These are phyloP conservation scores for Claviceps citrina DNA, from an alignment of 2,329 filamentous ascomycete species.

Conservation along the genomic window DNA sequence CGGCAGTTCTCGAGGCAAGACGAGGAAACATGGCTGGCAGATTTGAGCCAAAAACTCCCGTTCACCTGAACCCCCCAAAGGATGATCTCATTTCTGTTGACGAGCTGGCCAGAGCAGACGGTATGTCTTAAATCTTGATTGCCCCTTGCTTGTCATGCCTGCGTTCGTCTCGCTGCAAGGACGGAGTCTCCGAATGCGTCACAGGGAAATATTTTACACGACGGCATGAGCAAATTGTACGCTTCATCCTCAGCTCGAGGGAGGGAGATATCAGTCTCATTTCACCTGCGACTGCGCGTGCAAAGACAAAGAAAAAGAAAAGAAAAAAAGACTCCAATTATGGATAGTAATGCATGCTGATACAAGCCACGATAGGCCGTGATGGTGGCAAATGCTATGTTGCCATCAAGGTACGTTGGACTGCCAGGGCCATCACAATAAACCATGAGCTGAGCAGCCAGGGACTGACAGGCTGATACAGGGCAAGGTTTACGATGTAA, in stretches of 20 bases:
- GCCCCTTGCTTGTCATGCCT: neutral
- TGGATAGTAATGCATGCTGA: neutral
- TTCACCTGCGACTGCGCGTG: neutral
- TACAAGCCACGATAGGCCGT: slow-evolving; percentile 31
- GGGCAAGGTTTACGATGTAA: slow-evolving; percentile 91
- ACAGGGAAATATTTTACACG: no score
- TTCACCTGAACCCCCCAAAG: slow-evolving; percentile 70
- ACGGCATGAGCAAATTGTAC: neutral
- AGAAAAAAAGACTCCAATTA: neutral
- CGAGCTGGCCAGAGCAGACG: slow-evolving; percentile 66
- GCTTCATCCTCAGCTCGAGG: neutral
- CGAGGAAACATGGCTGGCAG: slow-evolving; percentile 36
- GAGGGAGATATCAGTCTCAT: neutral
- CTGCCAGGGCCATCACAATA: neutral
- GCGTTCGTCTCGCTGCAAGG: no score
- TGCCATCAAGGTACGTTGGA: slow-evolving; percentile 47
- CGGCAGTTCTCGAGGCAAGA: neutral
- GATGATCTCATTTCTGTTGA: slow-evolving; percentile 71
- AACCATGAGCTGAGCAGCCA: neutral
- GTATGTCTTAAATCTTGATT: slow-evolving; percentile 34
- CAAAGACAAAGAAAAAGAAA: neutral
- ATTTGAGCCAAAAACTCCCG: slow-evolving; percentile 65
- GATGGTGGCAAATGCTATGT: slow-evolving; percentile 52
- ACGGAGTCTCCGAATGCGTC: no score
- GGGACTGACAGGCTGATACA: slow-evolving; percentile 20